Evolutionary conservation across 345 rosid genomes (phyloP).

Genomic region (Linum usitatissimum): DNA sequence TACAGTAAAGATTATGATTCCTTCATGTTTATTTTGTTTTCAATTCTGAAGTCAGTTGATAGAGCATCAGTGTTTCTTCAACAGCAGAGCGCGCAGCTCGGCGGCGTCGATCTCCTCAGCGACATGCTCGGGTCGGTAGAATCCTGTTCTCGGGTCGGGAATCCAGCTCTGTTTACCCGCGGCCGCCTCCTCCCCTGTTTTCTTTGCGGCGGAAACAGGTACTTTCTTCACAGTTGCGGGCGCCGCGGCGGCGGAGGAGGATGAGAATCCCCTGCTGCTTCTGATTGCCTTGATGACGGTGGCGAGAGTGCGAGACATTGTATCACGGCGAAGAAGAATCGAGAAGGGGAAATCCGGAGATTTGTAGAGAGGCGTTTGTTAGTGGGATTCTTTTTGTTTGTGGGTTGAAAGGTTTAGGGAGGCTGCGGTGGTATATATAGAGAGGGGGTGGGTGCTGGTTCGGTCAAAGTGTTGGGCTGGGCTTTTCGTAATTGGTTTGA

Average conservation of each 20-base stretch:
- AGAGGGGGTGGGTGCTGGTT: no score
- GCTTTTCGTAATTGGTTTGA: no score
- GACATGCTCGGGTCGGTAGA: conserved; percentile 2
- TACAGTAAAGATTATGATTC: no score
- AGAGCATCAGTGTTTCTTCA: not conserved
- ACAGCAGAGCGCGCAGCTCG: not conserved
- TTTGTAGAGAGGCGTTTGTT: no score
- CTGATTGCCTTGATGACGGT: not conserved
- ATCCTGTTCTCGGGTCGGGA: conserved; percentile 2
- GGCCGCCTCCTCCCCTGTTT: not conserved
- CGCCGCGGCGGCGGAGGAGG: not conserved
- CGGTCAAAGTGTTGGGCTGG: no score
- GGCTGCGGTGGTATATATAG: no score
- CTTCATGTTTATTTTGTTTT: no score
- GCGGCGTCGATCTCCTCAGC: conserved; percentile 4
- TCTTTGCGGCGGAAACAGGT: not conserved
- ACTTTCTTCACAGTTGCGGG: not conserved
- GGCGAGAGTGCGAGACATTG: not conserved
- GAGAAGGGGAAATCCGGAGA: no score
- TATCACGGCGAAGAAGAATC: not conserved
- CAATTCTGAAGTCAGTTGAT: not conserved
- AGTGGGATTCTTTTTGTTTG: no score
- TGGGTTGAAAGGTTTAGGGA: no score
- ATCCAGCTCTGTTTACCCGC: not conserved
- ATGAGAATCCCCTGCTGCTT: not conserved